Conservation (phyloP, 495 filamentous ascomycete genomes). For the Penicillium flavigenum region DNA sequence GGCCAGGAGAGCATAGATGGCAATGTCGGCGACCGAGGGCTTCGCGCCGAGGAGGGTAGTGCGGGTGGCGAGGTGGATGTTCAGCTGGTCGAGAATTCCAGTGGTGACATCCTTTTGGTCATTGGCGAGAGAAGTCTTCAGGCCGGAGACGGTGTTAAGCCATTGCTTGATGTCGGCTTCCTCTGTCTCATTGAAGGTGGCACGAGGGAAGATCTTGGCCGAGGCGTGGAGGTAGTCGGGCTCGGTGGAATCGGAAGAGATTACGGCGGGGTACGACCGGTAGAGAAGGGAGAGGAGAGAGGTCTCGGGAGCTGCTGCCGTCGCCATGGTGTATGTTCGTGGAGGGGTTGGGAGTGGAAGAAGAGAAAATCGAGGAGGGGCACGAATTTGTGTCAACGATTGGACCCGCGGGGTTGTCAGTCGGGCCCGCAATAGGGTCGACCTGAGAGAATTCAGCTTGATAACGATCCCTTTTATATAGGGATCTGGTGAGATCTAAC, state of each 20-base stretch:
- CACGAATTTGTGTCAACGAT: slow-evolving; percentile 30
- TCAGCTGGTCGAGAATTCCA: slow-evolving; percentile 67
- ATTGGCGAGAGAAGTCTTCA: slow-evolving; percentile 59
- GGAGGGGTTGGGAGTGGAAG: slow-evolving; percentile 28
- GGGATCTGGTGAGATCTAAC: slow-evolving; percentile 22
- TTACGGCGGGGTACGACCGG: slow-evolving; percentile 50
- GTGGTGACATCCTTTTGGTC: slow-evolving; percentile 53
- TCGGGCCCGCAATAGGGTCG: slow-evolving; percentile 37
- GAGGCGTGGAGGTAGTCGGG: slow-evolving; percentile 50
- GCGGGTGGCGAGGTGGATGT: slow-evolving; percentile 81
- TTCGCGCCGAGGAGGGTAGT: slow-evolving; percentile 89
- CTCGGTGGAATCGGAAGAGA: slow-evolving; percentile 52
- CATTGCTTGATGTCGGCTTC: slow-evolving; percentile 84
- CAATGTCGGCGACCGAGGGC: slow-evolving; percentile 85
- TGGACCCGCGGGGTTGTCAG: slow-evolving; percentile 39
- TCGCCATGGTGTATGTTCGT: slow-evolving; percentile 48
- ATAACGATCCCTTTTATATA: slow-evolving; percentile 25
- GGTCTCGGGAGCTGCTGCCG: slow-evolving; percentile 49
- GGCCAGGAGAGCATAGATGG: slow-evolving; percentile 77
- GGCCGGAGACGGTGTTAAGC: slow-evolving; percentile 69
- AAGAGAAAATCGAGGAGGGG: slow-evolving; percentile 42
- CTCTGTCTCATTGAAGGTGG: slow-evolving; percentile 71
- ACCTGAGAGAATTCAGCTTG: slow-evolving; percentile 34
- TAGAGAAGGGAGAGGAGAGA: slow-evolving; percentile 55
- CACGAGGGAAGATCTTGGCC: slow-evolving; percentile 61